phyloP scores from a whole-genome alignment of 176 grass and related monocot genomes.

The Phoenix dactylifera region DNA sequence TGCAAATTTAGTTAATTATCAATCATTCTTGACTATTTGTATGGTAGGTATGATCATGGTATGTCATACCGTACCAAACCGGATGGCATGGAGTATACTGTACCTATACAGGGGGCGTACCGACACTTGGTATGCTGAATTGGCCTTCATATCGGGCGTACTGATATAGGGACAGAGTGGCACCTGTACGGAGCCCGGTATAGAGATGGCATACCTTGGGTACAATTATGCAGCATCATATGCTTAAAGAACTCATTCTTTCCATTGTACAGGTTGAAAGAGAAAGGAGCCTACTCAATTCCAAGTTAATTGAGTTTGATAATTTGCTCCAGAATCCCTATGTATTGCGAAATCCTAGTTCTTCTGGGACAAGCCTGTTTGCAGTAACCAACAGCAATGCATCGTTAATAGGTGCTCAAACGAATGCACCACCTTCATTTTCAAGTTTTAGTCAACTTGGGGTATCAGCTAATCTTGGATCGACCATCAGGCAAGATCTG shows the following conservation, averaged over 20 bases:
- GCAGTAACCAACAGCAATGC: conserved; percentile 35
- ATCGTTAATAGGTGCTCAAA: conserved; percentile 40
- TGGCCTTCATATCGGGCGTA: too few species aligned
- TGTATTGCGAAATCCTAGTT: conserved; percentile 27
- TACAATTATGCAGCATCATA: too few species aligned
- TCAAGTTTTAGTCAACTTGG: conserved; percentile 84
- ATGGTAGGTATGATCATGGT: too few species aligned
- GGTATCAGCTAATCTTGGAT: conserved; percentile 34
- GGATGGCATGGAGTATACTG: too few species aligned
- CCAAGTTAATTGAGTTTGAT: conserved; percentile 77
- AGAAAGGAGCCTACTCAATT: conserved; percentile 68
- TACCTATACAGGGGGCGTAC: too few species aligned
- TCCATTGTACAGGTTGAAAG: conserved; percentile 55
- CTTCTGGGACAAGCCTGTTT: conserved; percentile 23
- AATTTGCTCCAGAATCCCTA: conserved; percentile 55
- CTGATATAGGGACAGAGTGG: too few species aligned
- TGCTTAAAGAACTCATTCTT: not conserved
- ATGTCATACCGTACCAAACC: too few species aligned
- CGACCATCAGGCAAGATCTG: conserved; percentile 28
- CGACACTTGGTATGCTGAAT: too few species aligned
- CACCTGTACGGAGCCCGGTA: too few species aligned
- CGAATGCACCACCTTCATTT: conserved; percentile 44
- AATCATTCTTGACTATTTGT: too few species aligned
- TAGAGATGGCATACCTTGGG: too few species aligned
- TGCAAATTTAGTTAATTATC: too few species aligned